Evolutionary conservation across 257 asterid species (phyloP).

Genomic region (Nicotiana knightiana): DNA sequence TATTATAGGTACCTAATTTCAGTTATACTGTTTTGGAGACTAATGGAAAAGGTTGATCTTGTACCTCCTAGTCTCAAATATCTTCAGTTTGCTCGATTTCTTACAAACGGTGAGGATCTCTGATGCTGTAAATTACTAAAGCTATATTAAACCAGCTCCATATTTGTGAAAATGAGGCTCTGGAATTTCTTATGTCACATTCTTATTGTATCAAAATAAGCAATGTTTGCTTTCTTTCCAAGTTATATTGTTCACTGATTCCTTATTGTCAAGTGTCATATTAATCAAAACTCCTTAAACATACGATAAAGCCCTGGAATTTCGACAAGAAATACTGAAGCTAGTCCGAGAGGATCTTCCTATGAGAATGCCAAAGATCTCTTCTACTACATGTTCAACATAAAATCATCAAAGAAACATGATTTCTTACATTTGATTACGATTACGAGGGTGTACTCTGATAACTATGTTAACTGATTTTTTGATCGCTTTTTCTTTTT

Average conservation of each 20-base stretch:
- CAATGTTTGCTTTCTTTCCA: neutral
- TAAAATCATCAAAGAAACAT: neutral
- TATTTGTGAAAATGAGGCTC: neutral
- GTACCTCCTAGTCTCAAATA: constrained; percentile 51
- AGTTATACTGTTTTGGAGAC: constrained; percentile 51
- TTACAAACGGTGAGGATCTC: constrained; percentile 48
- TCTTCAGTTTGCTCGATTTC: constrained; percentile 60
- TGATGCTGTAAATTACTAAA: neutral
- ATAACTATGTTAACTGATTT: neutral
- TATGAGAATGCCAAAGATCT: neutral
- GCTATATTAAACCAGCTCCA: neutral
- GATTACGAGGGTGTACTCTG: neutral
- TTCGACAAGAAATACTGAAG: neutral
- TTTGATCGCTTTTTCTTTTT: neutral
- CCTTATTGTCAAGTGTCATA: neutral
- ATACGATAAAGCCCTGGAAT: neutral
- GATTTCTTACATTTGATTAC: neutral
- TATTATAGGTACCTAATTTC: constrained; percentile 68
- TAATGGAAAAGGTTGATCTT: constrained; percentile 47
- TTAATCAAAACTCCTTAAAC: neutral
- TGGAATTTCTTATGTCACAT: neutral
- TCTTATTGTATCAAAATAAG: neutral
- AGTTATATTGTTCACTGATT: neutral
- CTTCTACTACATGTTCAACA: neutral
- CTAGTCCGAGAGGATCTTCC: neutral